Evolutionary conservation across 2,329 filamentous ascomycete genomes (phyloP), one percentile per base, ranked within the genome.

Genomic region (Incumbomyces lentus): DNA sequence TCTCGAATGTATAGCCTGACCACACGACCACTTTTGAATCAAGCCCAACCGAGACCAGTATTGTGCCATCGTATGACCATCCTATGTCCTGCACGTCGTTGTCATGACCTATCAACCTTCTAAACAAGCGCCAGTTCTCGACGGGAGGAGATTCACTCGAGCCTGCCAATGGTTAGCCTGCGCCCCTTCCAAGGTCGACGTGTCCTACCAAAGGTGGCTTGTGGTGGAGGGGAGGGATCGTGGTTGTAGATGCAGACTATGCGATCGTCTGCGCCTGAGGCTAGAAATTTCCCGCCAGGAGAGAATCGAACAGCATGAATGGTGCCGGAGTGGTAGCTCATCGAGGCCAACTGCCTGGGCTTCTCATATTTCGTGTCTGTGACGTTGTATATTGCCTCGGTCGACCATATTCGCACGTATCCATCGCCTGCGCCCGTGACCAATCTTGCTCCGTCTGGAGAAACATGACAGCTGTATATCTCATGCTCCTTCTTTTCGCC

Each of bases 1-100:
- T 96, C 69, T 98, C 92, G 58, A 98, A 98, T 0, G 89, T 96
- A 66, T 93, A 84, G 1, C 92, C 93, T 1, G 90, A 96, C 92
- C 92, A 98, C 17, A 98, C 84, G 8, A 98, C 92, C 12, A 98
- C 84, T 68, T 98, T 98, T 36, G 92, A 96, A 67, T 98, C 92
- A 55, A 98, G 70, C 1, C 92, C 93, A 19, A 98, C 92, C 0
- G 92, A 96, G 3, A 96, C 89, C 51, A 98, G 71, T 46, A 98
- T 86, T 1, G 90, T 95, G 26, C 89, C 94, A 69, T 98, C 92
- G 61, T 83, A 82, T 16, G 92, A 95, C 92, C 92, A 98, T 26
- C 88, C 92, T 49, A 98, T 72, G 68, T 98, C 93, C 66, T 98
- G 92, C 4, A 98, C 89, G 68, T 98, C 92, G 61, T 96, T 98